phyloP scores from a whole-genome alignment of 495 filamentous ascomycete genomes.

The Lasiosphaeria hispida region DNA sequence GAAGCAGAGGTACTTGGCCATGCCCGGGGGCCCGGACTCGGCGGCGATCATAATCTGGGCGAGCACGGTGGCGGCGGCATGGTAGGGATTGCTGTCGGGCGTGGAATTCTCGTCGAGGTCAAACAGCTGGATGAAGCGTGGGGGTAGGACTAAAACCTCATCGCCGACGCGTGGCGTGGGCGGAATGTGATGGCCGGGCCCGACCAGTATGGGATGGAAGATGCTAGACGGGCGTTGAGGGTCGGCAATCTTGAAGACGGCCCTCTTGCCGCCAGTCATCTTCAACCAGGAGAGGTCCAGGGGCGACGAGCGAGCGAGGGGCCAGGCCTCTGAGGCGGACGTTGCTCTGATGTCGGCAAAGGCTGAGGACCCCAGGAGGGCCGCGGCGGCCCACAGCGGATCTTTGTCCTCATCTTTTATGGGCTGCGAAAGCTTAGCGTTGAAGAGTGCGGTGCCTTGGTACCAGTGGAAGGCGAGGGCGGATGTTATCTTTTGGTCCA shows the following conservation, averaged over 20 bases:
- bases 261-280: conserved; percentile 3
- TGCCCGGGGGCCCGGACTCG: neutral
- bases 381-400: neutral
- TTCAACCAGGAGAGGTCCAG: conserved; percentile 1
- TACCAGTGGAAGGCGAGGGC: conserved; percentile 5
- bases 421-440: neutral
- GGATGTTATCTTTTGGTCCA: neutral
- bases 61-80: neutral
- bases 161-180: neutral
- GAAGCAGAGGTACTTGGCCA: conserved; percentile 3
- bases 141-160: neutral
- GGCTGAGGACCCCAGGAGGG: neutral
- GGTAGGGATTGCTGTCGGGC: neutral
- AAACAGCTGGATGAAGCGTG: neutral
- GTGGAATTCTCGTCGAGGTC: conserved; percentile 5
- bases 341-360: neutral
- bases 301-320: neutral
- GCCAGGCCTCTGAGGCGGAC: neutral
- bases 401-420: neutral
- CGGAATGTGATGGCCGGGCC: neutral
- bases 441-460: conserved; percentile 2
- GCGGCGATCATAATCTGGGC: neutral
- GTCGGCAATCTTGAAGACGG: conserved; percentile 2
- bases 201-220: neutral
- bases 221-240: neutral